A percentile compares a stretch with the other conserved stretches of the same genome.
phyloP scores from a whole-genome alignment of 495 filamentous ascomycete species.

The Tuber umbilicatum region DNA sequence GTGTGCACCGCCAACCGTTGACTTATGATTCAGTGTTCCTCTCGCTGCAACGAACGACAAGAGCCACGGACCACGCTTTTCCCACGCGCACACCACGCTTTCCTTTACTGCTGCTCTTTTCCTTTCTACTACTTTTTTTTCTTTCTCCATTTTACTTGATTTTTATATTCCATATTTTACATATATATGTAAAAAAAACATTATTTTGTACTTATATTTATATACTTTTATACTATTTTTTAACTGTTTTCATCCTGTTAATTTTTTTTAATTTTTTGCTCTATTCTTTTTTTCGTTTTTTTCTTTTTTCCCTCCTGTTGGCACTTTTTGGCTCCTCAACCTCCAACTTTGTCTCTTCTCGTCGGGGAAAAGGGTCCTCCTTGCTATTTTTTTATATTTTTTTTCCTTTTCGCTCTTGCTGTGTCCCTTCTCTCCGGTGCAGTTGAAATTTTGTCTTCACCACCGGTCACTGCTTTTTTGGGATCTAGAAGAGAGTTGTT shows the following conservation, averaged over 20 bases:
- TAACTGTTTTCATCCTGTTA: neutral
- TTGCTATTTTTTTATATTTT: conserved; percentile 14
- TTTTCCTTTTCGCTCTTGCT: conserved; percentile 16
- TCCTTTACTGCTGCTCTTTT: conserved; percentile 19
- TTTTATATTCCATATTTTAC: conserved; percentile 19
- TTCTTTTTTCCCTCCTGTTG: neutral
- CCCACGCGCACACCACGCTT: conserved; percentile 34
- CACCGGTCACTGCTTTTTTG: conserved; percentile 28
- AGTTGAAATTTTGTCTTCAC: conserved; percentile 19
- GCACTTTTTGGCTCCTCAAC: neutral
- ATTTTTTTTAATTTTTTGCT: neutral
- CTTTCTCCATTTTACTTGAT: conserved; percentile 25
- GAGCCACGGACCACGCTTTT: conserved; percentile 31
- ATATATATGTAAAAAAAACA: neutral
- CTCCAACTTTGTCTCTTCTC: conserved; percentile 3
- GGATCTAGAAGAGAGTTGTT: conserved; percentile 20
- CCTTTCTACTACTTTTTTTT: conserved; percentile 5
- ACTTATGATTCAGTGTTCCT: conserved; percentile 35
- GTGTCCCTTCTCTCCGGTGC: conserved; percentile 34
- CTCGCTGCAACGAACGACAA: conserved; percentile 32
- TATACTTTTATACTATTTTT: neutral
- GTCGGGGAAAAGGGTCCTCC: neutral
- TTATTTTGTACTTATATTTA: neutral
- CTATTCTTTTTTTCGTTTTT: neutral
- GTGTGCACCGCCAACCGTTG: conserved; percentile 31